Evolutionary conservation across 257 asterid species (phyloP), one percentile per base, ranked within the genome.

Genomic region (Solanum sparsipilum): DNA sequence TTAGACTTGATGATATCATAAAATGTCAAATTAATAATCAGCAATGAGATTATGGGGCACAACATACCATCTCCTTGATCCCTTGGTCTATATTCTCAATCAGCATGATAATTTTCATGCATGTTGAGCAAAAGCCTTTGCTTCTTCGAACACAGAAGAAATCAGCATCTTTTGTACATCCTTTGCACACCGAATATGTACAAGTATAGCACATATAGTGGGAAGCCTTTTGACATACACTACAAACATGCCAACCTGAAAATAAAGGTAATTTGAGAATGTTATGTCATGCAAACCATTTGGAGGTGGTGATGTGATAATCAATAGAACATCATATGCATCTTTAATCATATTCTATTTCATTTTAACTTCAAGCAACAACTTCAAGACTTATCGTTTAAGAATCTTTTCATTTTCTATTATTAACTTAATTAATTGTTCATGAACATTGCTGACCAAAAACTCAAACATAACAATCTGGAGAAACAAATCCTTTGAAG

Each of bases 161-260:
- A 87, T 97, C 99, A 16, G 95, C 93, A 90, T 90, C 91, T 89
- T 89, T 94, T 18, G 92, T 92, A 88, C 99, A 97, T 60, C 94
- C 92, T 93, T 95, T 97, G 95, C 99, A 97, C 93, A 97, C 89
- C 13, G 99, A 95, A 91, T 94, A 97, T 29, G 99, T 93, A 89
- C 99, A 97, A 35, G 98, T 96, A 90, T 94, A 97, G 95, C 99
- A 97, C 94, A 91, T 90, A 86, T 92, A 94, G 83, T 94, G 93
- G 44, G 99, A 90, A 78, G 94, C 79, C 93, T 94, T 97, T 88
- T 89, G 92, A 85, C 99, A 97, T 87, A 89, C 96, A 89, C 96
- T 97, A 88, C 99, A 97, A 89, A 97, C 96, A 92, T 97, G 99
- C 99, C 99, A 97, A 88, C 99, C 99, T 97, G 98, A 90, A 93